Base-by-base conservation (phyloP, 805 yeast genomes). In the Hanseniaspora occidentalis region DNA sequence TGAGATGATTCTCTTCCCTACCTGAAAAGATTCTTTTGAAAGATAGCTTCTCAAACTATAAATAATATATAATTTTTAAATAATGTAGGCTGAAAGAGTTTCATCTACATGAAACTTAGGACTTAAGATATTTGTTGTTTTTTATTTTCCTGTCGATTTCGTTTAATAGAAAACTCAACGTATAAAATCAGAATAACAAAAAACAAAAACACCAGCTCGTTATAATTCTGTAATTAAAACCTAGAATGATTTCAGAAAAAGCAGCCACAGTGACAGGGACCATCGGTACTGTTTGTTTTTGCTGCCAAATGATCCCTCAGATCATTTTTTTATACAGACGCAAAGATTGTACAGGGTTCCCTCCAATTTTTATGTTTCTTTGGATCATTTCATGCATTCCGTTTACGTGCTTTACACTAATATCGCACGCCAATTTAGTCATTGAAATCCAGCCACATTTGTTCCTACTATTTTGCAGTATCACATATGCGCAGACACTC, bases 231-330 rank as follows among this genome's bases (percentile, higher is more conserved):
- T n/a, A 31, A 31, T 31, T 10, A 31, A 18, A 16, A 7, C 10
- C 20, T 6, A 16, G 9, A 7, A 33, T 33, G 36, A 33, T 33
- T 10, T 35, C 27, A 8, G 37, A 35, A 22, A 35, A 35, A n/a
- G 84, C 84, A 1, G 71, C 83, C 14, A 83, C 81, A 38, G 85
- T 79, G 6, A 66, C 85, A 41, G 96, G 85, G 1, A 86, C 95
- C 10, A 67, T 84, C 1, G 96, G 95, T 5, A 89, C 97, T 0
- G 76, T 88, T 2, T 70, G 83, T 43, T 89, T 96, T 96, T 88
- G 96, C 58, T 64, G 88, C 47, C 96, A 89, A 61, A 64, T 89
- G 47, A 67, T 86, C 1, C 96, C 96, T 2, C 97, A 84, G 53
- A 78, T 88, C 36, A 66, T 75, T 43, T 67, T 76, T 54, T 88